These are phyloP conservation scores for Calonectria ilicicola DNA, from an alignment of 2,329 filamentous ascomycete genomes.

Conservation along the genomic window DNA sequence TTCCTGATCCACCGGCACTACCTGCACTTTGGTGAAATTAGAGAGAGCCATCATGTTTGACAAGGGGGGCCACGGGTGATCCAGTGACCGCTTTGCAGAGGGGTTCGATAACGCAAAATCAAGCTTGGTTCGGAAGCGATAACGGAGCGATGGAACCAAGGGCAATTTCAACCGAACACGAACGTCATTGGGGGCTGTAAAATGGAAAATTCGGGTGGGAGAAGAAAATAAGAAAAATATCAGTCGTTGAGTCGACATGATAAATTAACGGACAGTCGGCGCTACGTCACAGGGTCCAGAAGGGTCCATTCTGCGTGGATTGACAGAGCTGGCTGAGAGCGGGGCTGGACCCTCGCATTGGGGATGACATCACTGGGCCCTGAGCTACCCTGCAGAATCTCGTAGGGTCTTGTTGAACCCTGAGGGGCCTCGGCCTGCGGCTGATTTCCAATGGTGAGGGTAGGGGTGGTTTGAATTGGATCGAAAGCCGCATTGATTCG, in stretches of 20 bases:
- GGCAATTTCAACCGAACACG: not conserved
- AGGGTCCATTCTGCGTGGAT: not conserved
- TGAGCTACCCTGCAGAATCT: not conserved
- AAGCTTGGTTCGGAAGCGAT: not conserved
- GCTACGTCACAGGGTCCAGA: slow-evolving; percentile 2
- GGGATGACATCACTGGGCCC: not conserved
- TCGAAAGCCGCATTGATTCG: not conserved
- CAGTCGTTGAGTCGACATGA: not conserved
- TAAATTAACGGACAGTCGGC: not conserved
- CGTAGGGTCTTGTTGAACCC: not conserved
- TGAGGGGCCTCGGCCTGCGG: not conserved
- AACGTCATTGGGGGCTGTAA: not conserved
- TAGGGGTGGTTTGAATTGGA: not conserved
- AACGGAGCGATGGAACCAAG: not conserved
- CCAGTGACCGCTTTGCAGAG: not conserved
- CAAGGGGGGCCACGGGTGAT: not conserved
- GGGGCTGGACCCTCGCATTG: not conserved
- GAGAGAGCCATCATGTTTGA: not conserved
- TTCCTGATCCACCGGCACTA: not conserved
- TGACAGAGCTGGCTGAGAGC: not conserved
- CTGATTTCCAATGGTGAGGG: not conserved
- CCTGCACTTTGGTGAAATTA: not conserved
- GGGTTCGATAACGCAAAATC: not conserved
- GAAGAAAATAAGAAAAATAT: not conserved
- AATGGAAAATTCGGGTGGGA: not conserved